phyloP scores from a whole-genome alignment of 768 basidiomycete species.

The Mycena filopes region DNA sequence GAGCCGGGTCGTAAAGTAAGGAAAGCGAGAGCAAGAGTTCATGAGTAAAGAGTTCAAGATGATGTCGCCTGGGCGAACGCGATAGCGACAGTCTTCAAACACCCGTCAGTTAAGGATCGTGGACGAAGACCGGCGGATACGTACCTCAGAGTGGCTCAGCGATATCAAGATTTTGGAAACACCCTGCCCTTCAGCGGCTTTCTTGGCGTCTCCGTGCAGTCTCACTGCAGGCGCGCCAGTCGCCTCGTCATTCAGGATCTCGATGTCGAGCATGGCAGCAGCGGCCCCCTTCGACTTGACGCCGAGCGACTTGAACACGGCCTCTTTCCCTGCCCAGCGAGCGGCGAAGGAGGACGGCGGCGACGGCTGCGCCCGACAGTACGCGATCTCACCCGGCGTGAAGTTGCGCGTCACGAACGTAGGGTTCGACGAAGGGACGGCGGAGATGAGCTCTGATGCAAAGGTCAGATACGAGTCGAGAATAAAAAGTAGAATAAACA shows the following conservation, averaged over 20 bases:
- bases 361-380: slow-evolving; percentile 89
- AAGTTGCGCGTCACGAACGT: slow-evolving; percentile 94
- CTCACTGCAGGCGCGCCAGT: slow-evolving; percentile 83
- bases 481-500: slow-evolving; percentile 30
- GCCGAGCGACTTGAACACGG: slow-evolving; percentile 95
- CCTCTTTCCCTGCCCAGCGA: slow-evolving; percentile 98
- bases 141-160: slow-evolving; percentile 91
- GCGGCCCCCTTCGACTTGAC: slow-evolving; percentile 91
- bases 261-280: slow-evolving; percentile 97
- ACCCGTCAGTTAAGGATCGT: not conserved
- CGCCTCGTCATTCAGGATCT: slow-evolving; percentile 80
- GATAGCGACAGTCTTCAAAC: slow-evolving; percentile 78
- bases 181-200: slow-evolving; percentile 76
- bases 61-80: slow-evolving; percentile 85
- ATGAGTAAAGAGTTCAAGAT: slow-evolving; percentile 33
- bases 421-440: slow-evolving; percentile 89
- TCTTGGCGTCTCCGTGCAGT: slow-evolving; percentile 83
- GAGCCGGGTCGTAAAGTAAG: slow-evolving; percentile 12
- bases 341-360: slow-evolving; percentile 93
- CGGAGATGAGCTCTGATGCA: slow-evolving; percentile 82
- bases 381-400: slow-evolving; percentile 86
- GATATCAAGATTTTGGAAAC: slow-evolving; percentile 84
- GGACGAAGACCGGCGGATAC: slow-evolving; percentile 38
- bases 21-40: slow-evolving; percentile 5
- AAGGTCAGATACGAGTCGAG: slow-evolving; percentile 17